These are phyloP conservation scores for Sporobolomyces phaffii DNA, from an alignment of 768 basidiomycete genomes.

Conservation along the genomic window DNA sequence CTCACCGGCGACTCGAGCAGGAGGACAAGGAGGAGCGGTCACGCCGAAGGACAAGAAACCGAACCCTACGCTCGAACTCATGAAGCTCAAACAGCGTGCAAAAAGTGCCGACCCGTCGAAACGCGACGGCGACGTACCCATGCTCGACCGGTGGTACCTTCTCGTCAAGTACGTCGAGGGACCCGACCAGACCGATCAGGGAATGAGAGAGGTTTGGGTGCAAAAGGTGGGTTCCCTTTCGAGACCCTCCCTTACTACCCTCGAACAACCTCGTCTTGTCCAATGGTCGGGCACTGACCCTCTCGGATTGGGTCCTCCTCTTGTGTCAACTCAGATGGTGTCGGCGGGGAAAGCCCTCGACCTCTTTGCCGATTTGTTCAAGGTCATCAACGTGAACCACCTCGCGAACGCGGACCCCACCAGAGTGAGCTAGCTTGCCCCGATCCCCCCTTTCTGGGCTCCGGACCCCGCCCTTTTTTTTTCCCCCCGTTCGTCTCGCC, in stretches of 20 bases:
- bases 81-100: conserved; percentile 71
- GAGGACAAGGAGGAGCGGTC: conserved; percentile 38
- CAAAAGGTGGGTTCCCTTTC: conserved; percentile 55
- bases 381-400: conserved; percentile 38
- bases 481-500: too few relatives aligned
- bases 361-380: conserved; percentile 50
- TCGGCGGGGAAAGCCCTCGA: conserved; percentile 62
- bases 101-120: conserved; percentile 60
- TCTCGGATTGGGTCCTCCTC: too few relatives aligned
- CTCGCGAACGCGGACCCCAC: background rate
- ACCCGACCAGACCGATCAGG: conserved; percentile 37
- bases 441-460: too few relatives aligned
- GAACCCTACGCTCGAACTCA: conserved; percentile 58
- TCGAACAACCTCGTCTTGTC: too few relatives aligned
- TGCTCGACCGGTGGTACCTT: conserved; percentile 60
- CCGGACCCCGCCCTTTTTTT: too few relatives aligned
- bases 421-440: too few relatives aligned
- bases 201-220: conserved; percentile 61
- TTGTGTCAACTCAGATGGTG: conserved; percentile 49
- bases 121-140: conserved; percentile 50
- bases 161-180: conserved; percentile 48
- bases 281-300: too few relatives aligned
- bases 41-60: conserved; percentile 56
- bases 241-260: background rate
- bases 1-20: too few relatives aligned